A percentile compares a stretch with the other conserved stretches of the same genome.
Evolutionary conservation across 306 rosid genomes (phyloP).

Genomic region (Cercis canadensis): DNA sequence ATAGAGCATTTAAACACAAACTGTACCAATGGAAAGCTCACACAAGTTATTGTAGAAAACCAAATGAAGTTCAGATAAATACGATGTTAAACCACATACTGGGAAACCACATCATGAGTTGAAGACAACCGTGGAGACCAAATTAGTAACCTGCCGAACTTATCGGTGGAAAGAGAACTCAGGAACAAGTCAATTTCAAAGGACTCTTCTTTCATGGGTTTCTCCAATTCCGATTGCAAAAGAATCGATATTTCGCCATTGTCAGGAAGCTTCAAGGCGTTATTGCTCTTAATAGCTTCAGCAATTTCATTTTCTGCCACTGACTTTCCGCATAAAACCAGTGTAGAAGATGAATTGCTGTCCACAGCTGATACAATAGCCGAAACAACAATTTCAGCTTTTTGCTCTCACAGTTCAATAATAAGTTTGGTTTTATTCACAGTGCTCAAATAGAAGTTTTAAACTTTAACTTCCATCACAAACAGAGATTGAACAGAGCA

Average conservation of each 20-base stretch:
- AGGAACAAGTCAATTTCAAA: slow-evolving; percentile 63
- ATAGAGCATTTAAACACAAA: slow-evolving; percentile 5
- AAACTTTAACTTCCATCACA: slow-evolving; percentile 1
- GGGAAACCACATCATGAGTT: slow-evolving; percentile 86
- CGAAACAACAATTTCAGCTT: slow-evolving; percentile 31
- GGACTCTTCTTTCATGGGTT: slow-evolving; percentile 39
- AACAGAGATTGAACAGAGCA: too few species aligned
- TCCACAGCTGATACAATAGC: slow-evolving; percentile 50
- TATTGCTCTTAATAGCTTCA: slow-evolving; percentile 51
- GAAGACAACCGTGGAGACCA: slow-evolving; percentile 85
- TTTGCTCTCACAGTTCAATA: not conserved
- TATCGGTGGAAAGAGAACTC: slow-evolving; percentile 68
- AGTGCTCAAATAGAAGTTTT: not conserved
- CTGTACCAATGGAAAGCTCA: too few species aligned
- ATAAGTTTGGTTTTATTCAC: not conserved
- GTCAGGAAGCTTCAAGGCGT: slow-evolving; percentile 66
- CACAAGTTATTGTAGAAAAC: too few species aligned
- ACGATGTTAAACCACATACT: slow-evolving; percentile 45
- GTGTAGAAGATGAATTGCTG: slow-evolving; percentile 35
- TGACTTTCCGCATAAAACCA: slow-evolving; percentile 80
- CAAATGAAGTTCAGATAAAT: not conserved
- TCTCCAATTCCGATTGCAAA: slow-evolving; percentile 61
- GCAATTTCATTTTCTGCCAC: slow-evolving; percentile 61
- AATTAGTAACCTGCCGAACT: slow-evolving; percentile 80
- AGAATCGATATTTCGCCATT: slow-evolving; percentile 44